These are phyloP conservation scores for Solanum tarijense DNA, from an alignment of 257 asterid genomes.

Conservation along the genomic window DNA sequence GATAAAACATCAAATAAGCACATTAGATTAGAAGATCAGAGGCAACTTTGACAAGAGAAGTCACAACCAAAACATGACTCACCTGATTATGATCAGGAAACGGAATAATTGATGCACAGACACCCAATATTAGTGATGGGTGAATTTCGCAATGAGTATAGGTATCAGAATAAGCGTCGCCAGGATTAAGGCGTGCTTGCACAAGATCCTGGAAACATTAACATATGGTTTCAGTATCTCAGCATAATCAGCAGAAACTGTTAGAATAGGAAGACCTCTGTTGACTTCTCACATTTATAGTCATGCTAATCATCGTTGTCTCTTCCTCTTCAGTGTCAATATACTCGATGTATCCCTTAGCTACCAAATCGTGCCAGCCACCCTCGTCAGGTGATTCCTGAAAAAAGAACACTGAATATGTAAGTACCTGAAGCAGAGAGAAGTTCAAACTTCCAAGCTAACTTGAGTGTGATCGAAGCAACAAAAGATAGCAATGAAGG, in stretches of 20 bases:
- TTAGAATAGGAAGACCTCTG: not conserved
- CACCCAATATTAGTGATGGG: constrained; percentile 91
- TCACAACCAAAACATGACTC: not conserved
- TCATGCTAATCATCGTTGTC: constrained; percentile 98
- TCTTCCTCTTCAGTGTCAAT: constrained; percentile 97
- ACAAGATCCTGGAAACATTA: constrained; percentile 56
- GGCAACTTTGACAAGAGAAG: not conserved
- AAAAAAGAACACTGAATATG: not conserved
- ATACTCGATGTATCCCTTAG: constrained; percentile 84
- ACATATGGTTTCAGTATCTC: constrained; percentile 15
- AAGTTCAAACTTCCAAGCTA: not conserved
- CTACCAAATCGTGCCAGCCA: constrained; percentile 87
- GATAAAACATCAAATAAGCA: constrained; percentile 13
- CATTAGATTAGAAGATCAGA: constrained; percentile 8
- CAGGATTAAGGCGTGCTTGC: constrained; percentile 55
- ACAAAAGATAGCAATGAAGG: not conserved
- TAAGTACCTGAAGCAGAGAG: not conserved
- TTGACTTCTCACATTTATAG: constrained; percentile 56
- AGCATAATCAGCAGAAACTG: not conserved
- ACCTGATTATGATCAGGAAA: constrained; percentile 99
- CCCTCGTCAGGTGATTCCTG: constrained; percentile 93
- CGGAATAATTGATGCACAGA: constrained; percentile 98
- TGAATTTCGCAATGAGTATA: constrained; percentile 97
- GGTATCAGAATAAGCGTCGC: constrained; percentile 85
- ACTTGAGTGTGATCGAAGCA: not conserved